Percentiles rank a stretch among this genome's conserved stretches.
These are phyloP conservation scores for Blastocystis sp. DNA, from an alignment of 352 stramenopile species.

Conservation along the genomic window DNA sequence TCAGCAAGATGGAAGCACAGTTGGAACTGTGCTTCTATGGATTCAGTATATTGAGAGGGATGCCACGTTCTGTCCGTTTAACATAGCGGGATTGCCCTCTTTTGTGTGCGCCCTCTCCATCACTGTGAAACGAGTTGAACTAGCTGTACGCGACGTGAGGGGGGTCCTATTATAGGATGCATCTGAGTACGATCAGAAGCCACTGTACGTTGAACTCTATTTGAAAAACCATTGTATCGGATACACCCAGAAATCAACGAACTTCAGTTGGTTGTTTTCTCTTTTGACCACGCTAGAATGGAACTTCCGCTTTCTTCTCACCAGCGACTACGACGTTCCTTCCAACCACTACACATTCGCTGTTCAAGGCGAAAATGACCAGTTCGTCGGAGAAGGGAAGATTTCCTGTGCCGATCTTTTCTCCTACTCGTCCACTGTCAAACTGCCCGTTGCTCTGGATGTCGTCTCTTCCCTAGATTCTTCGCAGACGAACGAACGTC, in stretches of 20 bases:
- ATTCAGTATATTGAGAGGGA: not conserved
- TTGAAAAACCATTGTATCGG: not conserved
- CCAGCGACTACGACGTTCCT: not conserved
- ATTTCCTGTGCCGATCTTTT: not conserved
- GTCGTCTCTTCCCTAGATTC: too few relatives aligned
- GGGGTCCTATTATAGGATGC: not conserved
- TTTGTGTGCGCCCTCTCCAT: not conserved
- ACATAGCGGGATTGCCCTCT: not conserved
- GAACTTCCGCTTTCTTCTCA: not conserved
- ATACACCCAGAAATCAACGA: not conserved
- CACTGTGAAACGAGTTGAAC: not conserved
- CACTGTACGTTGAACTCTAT: not conserved
- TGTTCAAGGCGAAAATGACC: not conserved
- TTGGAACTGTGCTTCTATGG: not conserved
- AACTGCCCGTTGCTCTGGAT: too few relatives aligned
- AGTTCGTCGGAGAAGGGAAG: not conserved
- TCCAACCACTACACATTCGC: not conserved
- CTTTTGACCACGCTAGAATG: not conserved
- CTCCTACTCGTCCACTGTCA: too few relatives aligned
- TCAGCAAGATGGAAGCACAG: too few relatives aligned
- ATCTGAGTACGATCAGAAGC: not conserved
- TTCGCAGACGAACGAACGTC: too few relatives aligned
- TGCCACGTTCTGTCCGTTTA: not conserved
- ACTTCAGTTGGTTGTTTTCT: not conserved
- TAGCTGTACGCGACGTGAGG: not conserved